A percentile compares a stretch with the other conserved stretches of the same genome.
These are phyloP conservation scores for Trametes cubensis DNA, from an alignment of 768 basidiomycete species.

Conservation along the genomic window DNA sequence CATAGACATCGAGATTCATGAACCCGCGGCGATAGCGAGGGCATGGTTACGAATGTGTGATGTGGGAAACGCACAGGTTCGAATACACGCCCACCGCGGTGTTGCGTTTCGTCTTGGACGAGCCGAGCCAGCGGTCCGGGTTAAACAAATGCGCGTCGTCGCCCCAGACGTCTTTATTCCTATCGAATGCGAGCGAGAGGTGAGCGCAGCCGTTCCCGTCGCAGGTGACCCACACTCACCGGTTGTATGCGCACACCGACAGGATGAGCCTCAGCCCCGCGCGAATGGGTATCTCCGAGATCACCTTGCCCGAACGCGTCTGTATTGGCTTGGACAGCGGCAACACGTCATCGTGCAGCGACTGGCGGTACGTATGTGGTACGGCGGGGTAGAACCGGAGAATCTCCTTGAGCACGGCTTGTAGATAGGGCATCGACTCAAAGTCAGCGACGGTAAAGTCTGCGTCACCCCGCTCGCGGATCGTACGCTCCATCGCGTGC, in stretches of 20 bases:
- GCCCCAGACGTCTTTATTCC: constrained; percentile 36
- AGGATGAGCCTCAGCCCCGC: constrained; percentile 54
- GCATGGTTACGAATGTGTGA: too few relatives aligned
- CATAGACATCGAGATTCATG: background rate
- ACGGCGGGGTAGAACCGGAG: constrained; percentile 57
- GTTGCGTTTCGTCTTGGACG: constrained; percentile 36
- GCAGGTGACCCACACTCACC: constrained; percentile 36
- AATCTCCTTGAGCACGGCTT: constrained; percentile 57
- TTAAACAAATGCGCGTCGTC: constrained; percentile 35
- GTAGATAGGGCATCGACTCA: constrained; percentile 52
- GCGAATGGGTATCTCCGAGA: constrained; percentile 49
- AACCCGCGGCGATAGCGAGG: background rate
- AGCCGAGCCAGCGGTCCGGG: constrained; percentile 35
- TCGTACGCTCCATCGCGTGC: constrained; percentile 37
- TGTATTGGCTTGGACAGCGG: constrained; percentile 59
- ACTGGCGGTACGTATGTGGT: constrained; percentile 54
- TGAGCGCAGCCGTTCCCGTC: too few relatives aligned
- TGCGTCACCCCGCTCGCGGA: constrained; percentile 39
- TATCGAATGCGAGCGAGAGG: background rate
- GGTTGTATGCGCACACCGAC: constrained; percentile 59
- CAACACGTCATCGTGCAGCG: constrained; percentile 56
- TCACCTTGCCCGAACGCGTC: constrained; percentile 46
- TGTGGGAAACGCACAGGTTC: constrained; percentile 44
- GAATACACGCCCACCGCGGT: constrained; percentile 49
- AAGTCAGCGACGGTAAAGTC: constrained; percentile 51